phyloP scores from a whole-genome alignment of 805 yeast genomes.

The Candida bentonensis region DNA sequence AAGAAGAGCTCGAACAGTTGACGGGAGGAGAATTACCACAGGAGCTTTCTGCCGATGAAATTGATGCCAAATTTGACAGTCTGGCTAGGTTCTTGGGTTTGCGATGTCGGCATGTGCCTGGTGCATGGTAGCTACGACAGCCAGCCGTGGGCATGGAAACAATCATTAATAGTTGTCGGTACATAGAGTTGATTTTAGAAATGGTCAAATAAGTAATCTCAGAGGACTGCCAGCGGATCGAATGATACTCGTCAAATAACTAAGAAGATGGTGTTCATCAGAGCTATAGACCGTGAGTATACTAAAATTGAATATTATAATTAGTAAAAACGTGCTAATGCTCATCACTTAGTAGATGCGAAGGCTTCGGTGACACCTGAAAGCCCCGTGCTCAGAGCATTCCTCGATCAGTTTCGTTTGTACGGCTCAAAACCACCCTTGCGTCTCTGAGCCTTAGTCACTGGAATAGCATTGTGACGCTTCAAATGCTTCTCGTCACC shows the following conservation, averaged over 20 bases:
- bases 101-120: slow-evolving; percentile 4
- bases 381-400: too few species aligned
- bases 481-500: background rate
- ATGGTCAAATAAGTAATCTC: slow-evolving; percentile 18
- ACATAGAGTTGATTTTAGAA: slow-evolving; percentile 16
- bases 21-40: background rate
- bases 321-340: too few species aligned
- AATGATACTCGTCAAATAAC: too few species aligned
- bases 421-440: background rate
- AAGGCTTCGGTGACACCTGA: too few species aligned
- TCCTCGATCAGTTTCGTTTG: too few species aligned
- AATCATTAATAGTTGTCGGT: too few species aligned
- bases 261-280: too few species aligned
- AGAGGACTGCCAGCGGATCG: slow-evolving; percentile 25
- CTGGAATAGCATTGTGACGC: background rate
- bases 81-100: slow-evolving; percentile 5
- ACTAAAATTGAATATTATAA: too few species aligned
- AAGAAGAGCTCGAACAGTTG: background rate
- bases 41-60: slow-evolving; percentile 6
- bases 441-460: background rate
- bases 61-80: slow-evolving; percentile 2
- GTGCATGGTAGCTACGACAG: too few species aligned
- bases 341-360: too few species aligned
- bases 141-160: too few species aligned
- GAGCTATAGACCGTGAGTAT: too few species aligned